Evolutionary conservation across 345 rosid genomes (phyloP).

Genomic region (Turritis glabra): DNA sequence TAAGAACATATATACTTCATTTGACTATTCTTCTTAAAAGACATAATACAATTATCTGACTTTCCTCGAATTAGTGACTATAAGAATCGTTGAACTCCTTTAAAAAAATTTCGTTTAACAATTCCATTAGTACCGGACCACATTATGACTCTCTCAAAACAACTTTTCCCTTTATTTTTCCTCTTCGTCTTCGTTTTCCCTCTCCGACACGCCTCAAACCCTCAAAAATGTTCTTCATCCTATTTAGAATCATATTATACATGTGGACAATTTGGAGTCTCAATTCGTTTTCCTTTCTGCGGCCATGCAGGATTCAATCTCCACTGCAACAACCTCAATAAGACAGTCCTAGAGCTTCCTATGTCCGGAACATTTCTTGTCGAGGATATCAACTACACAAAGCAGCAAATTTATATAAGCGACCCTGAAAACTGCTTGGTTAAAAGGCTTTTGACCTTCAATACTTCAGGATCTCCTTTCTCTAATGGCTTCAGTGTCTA

Average conservation of each 20-base stretch:
- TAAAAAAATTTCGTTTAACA: neutral
- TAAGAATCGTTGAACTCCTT: neutral
- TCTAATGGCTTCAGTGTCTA: constrained; percentile 25
- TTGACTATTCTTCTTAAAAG: neutral
- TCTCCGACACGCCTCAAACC: constrained; percentile 27
- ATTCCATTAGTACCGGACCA: neutral
- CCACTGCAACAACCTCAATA: constrained; percentile 37
- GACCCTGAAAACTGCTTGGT: constrained; percentile 62
- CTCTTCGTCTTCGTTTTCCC: constrained; percentile 41
- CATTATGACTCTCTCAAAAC: constrained; percentile 20
- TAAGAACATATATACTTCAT: neutral
- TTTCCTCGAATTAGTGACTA: neutral
- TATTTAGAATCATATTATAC: neutral
- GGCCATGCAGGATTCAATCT: constrained; percentile 59
- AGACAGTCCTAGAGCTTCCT: constrained; percentile 52
- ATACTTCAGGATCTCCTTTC: constrained; percentile 65
- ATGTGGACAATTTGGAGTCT: constrained; percentile 35
- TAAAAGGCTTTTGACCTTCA: constrained; percentile 47
- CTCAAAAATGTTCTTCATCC: constrained; percentile 42
- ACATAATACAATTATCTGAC: neutral
- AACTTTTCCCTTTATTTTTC: constrained; percentile 16
- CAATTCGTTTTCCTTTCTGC: constrained; percentile 70
- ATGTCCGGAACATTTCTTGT: constrained; percentile 56
- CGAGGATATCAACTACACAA: constrained; percentile 45
- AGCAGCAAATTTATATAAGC: constrained; percentile 48